Percentiles rank a stretch among this genome's conserved stretches.
Evolutionary conservation across 2,329 filamentous ascomycete species (phyloP).

Genomic region (Aspergillus novofumigatus): DNA sequence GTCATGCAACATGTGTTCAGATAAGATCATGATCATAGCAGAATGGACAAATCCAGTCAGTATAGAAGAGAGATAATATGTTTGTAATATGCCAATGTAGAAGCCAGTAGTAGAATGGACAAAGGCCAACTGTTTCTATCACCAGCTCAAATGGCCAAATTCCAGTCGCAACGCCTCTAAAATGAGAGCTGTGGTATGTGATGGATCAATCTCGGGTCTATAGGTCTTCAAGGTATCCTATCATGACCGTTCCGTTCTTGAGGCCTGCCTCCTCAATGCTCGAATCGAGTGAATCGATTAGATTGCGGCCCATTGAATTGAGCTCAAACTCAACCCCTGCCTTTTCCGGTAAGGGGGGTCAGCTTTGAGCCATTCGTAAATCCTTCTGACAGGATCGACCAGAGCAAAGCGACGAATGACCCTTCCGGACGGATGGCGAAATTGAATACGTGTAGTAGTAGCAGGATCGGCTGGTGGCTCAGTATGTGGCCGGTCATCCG

Average conservation of each 20-base stretch:
- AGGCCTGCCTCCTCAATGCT: constrained; percentile 78
- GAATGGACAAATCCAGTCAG: neutral
- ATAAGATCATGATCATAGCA: neutral
- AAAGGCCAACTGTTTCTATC: neutral
- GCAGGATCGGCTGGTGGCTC: constrained; percentile 71
- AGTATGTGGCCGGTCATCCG: constrained; percentile 65
- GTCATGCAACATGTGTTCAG: neutral
- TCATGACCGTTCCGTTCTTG: constrained; percentile 92
- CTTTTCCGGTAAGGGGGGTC: constrained; percentile 73
- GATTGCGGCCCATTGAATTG: constrained; percentile 79
- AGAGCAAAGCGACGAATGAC: constrained; percentile 82
- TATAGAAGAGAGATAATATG: neutral
- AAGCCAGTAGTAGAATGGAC: neutral
- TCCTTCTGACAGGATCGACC: constrained; percentile 69
- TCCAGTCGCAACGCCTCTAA: neutral
- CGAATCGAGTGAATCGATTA: constrained; percentile 69
- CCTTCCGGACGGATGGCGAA: constrained; percentile 77
- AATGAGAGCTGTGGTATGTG: neutral
- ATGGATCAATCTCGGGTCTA: neutral
- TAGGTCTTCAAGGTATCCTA: constrained; percentile 72
- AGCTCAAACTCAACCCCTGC: constrained; percentile 78
- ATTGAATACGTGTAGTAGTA: constrained; percentile 83
- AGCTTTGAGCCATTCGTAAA: constrained; percentile 97
- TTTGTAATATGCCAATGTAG: neutral
- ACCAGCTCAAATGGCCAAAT: neutral